A percentile compares a stretch with the other conserved stretches of the same genome.
phyloP scores from a whole-genome alignment of 768 basidiomycete genomes.

The Psilocybe tampanensis region DNA sequence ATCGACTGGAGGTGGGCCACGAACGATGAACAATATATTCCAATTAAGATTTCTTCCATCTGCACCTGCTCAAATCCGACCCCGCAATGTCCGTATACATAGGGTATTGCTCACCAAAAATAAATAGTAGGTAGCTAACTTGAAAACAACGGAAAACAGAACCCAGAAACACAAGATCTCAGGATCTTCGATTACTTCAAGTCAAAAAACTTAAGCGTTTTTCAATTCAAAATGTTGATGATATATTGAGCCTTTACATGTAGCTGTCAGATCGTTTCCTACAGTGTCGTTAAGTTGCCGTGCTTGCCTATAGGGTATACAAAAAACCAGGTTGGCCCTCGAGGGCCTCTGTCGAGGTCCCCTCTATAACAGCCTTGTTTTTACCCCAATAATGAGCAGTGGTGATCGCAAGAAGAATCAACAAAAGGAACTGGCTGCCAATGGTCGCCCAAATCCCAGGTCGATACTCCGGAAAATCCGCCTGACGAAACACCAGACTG shows the following conservation, averaged over 20 bases:
- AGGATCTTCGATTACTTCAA: too few species aligned
- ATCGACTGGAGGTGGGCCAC: too few species aligned
- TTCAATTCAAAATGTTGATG: not conserved
- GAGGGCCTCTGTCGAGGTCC: slow-evolving; percentile 21
- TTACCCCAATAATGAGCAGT: slow-evolving; percentile 38
- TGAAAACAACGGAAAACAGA: too few species aligned
- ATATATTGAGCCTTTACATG: not conserved
- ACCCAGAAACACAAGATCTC: too few species aligned
- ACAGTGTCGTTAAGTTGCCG: not conserved
- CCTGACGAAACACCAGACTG: slow-evolving; percentile 48
- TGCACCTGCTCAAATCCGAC: too few species aligned
- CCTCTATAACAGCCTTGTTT: slow-evolving; percentile 33
- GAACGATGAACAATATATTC: too few species aligned
- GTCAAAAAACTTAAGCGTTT: not conserved
- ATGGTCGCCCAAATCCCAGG: slow-evolving; percentile 51
- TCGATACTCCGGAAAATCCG: slow-evolving; percentile 45
- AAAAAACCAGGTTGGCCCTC: slow-evolving; percentile 41
- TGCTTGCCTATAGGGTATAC: slow-evolving; percentile 37
- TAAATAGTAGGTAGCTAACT: too few species aligned
- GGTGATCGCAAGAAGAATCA: slow-evolving; percentile 40
- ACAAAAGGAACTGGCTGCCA: slow-evolving; percentile 42
- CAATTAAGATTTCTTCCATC: too few species aligned
- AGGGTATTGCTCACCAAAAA: too few species aligned
- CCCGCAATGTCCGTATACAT: too few species aligned
- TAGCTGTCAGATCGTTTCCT: not conserved